Base-by-base conservation (phyloP, 805 yeast genomes). In the Nakazawaea anatomiae region DNA sequence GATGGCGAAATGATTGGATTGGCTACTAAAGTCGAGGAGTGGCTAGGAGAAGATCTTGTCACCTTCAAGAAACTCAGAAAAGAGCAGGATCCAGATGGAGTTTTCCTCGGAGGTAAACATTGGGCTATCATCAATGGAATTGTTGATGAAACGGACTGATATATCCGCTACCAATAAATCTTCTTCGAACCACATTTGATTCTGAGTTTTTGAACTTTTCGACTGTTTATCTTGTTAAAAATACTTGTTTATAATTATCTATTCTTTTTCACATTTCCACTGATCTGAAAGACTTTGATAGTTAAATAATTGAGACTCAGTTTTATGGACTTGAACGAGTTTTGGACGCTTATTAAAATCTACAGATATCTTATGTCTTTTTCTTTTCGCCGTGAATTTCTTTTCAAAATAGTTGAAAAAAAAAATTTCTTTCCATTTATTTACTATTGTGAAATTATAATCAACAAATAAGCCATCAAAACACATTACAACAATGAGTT, bases 71-170 rank as follows among this genome's bases (percentile, higher is more conserved):
- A 72, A 47, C 73, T 87, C 12, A 79, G 97, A 64, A 70, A 68
- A 45, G 74, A 79, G 54, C 77, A 77, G 60, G 97, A 92, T 69
- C 97, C 97, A 1, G 70, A 82, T 4, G 89, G 89, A 10, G 82
- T 91, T 3, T 91, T 92, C 62, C 65, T 89, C 51, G 81, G 89
- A 56, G 88, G 89, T 31, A 76, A 75, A 58, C 80, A 77, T 31
- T 92, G 99, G 99, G 82, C 89, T 10, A 62, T 76, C 25, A 79
- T 90, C 66, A 91, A 91, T 64, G 96, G 96, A 39, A 73, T 86
- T 50, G 68, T 81, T 43, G 72, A 70, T 46, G 58, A 53, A 30
- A 45, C 49, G 12, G 52, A 50, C 31, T 44, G 14, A 39, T n/a
- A 32, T 11, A 32, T 9, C 11, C 11, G 35, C 3, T 32, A 11